Base-by-base conservation (phyloP, 1,139 yeast genomes). In the Lodderomyces pseudojiufengensis region DNA sequence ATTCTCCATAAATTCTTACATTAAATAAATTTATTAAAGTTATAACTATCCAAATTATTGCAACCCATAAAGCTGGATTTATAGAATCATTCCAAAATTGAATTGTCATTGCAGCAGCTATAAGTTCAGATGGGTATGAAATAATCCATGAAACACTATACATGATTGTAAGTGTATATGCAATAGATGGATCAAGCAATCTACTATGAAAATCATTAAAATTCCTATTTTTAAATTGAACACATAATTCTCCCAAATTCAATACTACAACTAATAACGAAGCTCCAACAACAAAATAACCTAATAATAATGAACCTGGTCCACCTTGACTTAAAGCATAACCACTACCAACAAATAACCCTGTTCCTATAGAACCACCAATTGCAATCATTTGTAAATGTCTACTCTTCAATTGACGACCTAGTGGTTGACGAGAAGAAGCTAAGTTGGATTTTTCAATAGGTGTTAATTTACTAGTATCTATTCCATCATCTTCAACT, bases 321-420 rank as follows among this genome's bases (percentile, higher is more conserved):
- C 92, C 92, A 54, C 85, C 84, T 13, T 63, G 66, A 37, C 72
- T 65, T 44, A 87, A 63, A 2, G 84, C 83, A 36, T 73, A 70
- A 21, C 95, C 95, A 42, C 82, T 75, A 39, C 87, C 83, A 9
- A 86, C 84, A 49, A 71, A 37, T 13, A 37, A 26, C 2, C 40
- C 40, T 5, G 37, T 28, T 7, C 66, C 64, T 37, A 68, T 66
- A 35, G 64, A 52, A 32, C 73, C 73, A 35, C 73, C 73, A 40
- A 68, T 59, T 31, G 73, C 71, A 43, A 67, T 65, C 73, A 65
- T 65, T 41, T 64, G 70, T 39, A 68, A 54, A 44, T 68, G 73
- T 43, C 72, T 56, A 27, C 65, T 54, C 42, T 63, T 58, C 41
- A 68, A 60, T 37, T 59, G 52, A 43, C 70, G 52, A 16, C 64